Percentiles rank a stretch among this genome's conserved stretches.
phyloP scores from a whole-genome alignment of 441 rosid genomes.

The Adansonia gregorii region DNA sequence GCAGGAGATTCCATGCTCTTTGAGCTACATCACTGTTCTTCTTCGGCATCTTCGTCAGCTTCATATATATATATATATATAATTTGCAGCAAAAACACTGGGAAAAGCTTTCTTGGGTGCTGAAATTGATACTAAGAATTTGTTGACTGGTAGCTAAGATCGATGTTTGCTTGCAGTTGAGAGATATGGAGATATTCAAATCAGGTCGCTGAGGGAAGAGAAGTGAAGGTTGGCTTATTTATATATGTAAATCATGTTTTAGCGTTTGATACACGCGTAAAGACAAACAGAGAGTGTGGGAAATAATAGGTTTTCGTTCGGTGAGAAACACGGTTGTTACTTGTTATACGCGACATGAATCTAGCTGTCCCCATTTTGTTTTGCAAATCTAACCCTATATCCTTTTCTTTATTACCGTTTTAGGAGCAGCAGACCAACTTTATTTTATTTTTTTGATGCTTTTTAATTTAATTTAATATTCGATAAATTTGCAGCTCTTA shows the following conservation, averaged over 20 bases:
- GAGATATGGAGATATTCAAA: neutral
- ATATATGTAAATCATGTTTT: neutral
- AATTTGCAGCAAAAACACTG: neutral
- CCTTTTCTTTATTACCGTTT: neutral
- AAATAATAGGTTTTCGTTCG: neutral
- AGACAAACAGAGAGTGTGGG: neutral
- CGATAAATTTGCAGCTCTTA: neutral
- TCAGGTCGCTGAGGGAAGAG: neutral
- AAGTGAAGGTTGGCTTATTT: neutral
- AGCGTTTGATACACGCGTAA: slow-evolving; percentile 36
- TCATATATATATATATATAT: too few relatives aligned
- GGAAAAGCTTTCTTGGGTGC: neutral
- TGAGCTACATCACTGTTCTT: slow-evolving; percentile 33
- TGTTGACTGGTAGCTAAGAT: neutral
- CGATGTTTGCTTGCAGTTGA: neutral
- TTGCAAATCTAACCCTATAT: slow-evolving; percentile 25
- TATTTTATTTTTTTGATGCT: neutral
- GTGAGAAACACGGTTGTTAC: slow-evolving; percentile 24
- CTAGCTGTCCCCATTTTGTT: slow-evolving; percentile 13
- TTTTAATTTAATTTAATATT: neutral
- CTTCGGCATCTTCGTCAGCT: slow-evolving; percentile 36
- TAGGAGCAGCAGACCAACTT: neutral
- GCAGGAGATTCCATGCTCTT: slow-evolving; percentile 61
- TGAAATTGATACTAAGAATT: neutral
- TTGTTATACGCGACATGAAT: slow-evolving; percentile 27